Evolutionary conservation across 768 basidiomycete genomes (phyloP), one percentile per base, ranked within the genome.

Genomic region (Leccinum disarticulatum): DNA sequence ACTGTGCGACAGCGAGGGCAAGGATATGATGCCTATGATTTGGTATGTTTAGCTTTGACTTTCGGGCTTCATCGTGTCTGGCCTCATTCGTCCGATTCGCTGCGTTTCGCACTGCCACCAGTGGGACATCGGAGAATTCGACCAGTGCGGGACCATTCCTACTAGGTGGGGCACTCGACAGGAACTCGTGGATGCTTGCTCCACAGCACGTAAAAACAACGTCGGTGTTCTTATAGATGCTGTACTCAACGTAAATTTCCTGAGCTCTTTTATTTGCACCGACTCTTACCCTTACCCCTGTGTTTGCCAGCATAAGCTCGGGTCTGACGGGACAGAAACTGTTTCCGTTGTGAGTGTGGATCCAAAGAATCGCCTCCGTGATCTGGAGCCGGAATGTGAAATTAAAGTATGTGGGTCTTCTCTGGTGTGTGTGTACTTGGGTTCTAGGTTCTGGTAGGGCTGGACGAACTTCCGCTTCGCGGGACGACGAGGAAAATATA

Each of bases 131-230:
- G 91, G 91, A 36, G 91, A 93, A 74, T 93, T 93, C 62, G 64
- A 88, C 54, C 91, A 91, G 71, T 91, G 87, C 67, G 89, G 87
- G 15, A 73, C 82, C 15, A 69, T 85, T 33, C 71, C 77, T 15
- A 96, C 95, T 1, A 82, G 93, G 59, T 98, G 94, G 93, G 95
- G 95, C 25, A 87, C 89, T 13, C 89, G 86, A 64, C 84, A 91
- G 30, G 89, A 96, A 60, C 81, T 95, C 28, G 68, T 93, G 2
- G 66, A 76, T 11, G 91, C 91, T 25, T 88, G 89, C 67, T 76
- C 80, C 59, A 74, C 76, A n/a, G 94, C 94, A 3, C 81, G 80
- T 64, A 75, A 81, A 60, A 81, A 84, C 64, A 86, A 87, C 6
- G 82, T 98, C 17, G 86, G 89, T 62, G 81, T 93, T 38, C 74